Evolutionary conservation across 148 eudicot species (phyloP), one percentile per base, ranked within the genome.

Genomic region (Rhododendron simsii): DNA sequence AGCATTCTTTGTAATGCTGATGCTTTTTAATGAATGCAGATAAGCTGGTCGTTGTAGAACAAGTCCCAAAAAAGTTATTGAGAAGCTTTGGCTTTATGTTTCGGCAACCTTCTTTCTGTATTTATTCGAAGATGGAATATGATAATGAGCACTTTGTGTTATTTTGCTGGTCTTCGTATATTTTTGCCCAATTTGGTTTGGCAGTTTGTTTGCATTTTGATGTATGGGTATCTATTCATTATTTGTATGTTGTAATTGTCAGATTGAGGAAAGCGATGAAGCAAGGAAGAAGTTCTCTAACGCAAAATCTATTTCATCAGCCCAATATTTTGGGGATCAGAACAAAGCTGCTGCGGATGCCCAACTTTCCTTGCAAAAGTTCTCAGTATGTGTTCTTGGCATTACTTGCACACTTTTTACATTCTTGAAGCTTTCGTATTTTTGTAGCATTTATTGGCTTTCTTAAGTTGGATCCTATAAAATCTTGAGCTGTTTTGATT

Each of bases 231-330:
- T 81, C 80, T 74, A 1, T 77, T 75, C 28, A 50, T 30, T 82
- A 20, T 50, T 69, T 80, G 13, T 18, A 78, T 87, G 50, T 33
- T 78, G 61, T 53, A 37, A 35, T 61, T 84, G 44, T 82, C 94
- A 95, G 99, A 85, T 93, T 84, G 94, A 94, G 91, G 99, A 97
- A 91, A 93, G 95, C 81, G 98, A 93, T 81, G 99, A 97, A 86
- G 99, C 99, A 26, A 93, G 99, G 90, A 95, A 94, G 89, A 97
- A 97, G 88, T 97, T 97, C 90, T 91, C 98, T 21, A 95, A 95
- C 87, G 99, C 99, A 28, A 97, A 97, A 90, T 94, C 99, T 12
- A 97, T 97, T 85, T 97, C 99, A 28, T 97, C 99, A 39, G 89
- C 98, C 55, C 99, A 97, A 85, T 97, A 86, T 90, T 97, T 92